Conservation (phyloP, 164 flowering plant species). For the Vitis amurensis region DNA sequence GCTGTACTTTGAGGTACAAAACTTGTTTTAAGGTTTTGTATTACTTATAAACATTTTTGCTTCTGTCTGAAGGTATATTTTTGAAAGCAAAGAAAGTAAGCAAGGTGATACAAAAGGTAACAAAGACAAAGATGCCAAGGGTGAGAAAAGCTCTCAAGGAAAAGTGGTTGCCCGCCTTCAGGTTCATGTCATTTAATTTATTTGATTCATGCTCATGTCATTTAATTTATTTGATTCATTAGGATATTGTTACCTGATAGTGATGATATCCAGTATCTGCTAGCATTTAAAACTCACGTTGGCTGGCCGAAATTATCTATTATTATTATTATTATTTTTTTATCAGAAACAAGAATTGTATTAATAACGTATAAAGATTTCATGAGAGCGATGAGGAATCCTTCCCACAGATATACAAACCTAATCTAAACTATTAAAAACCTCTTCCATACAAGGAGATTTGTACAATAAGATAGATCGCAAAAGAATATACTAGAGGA, state of each 20-base stretch:
- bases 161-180: constrained; percentile 78
- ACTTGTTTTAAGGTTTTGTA: background rate
- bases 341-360: too few relatives aligned
- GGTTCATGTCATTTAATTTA: constrained; percentile 36
- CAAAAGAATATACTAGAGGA: too few relatives aligned
- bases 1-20: too few relatives aligned
- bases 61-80: constrained; percentile 56
- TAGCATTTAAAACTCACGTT: background rate
- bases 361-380: too few relatives aligned
- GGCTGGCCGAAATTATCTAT: background rate
- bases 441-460: too few relatives aligned
- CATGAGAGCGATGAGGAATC: too few relatives aligned
- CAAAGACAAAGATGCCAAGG: constrained; percentile 39
- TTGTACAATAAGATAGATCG: too few relatives aligned
- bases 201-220: background rate
- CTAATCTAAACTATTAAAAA: too few relatives aligned
- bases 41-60: background rate
- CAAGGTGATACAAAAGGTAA: constrained; percentile 36
- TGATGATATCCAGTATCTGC: background rate
- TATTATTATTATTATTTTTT: too few relatives aligned
- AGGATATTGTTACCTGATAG: background rate
- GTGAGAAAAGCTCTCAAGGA: constrained; percentile 28
- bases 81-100: constrained; percentile 75
- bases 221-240: background rate
- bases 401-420: too few relatives aligned